Evolutionary conservation across 352 stramenopile genomes (phyloP).

Genomic region (Thalassiosira sp.): DNA sequence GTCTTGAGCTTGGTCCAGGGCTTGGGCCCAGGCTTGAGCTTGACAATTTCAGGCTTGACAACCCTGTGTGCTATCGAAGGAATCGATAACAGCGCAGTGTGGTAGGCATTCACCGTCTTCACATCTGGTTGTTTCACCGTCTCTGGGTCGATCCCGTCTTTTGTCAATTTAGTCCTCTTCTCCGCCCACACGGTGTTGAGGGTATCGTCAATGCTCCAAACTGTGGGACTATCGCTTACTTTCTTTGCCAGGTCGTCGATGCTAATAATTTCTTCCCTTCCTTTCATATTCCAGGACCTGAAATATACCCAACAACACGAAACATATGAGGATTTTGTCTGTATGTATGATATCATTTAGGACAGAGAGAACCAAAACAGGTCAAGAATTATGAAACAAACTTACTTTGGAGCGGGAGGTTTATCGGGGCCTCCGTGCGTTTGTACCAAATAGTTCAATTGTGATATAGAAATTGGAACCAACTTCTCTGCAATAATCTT

Average conservation of each 20-base stretch:
- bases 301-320: too few relatives aligned
- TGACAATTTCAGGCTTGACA: not conserved
- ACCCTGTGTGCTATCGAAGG: not conserved
- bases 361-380: not conserved
- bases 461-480: slow-evolving; percentile 13
- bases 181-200: not conserved
- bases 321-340: too few relatives aligned
- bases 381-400: not conserved
- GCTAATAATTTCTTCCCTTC: slow-evolving; percentile 18
- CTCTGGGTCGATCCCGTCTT: not conserved
- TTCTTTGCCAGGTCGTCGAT: slow-evolving; percentile 18
- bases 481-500: slow-evolving; percentile 24
- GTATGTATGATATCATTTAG: not conserved
- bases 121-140: slow-evolving; percentile 11
- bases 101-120: slow-evolving; percentile 25
- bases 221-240: not conserved
- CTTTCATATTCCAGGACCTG: slow-evolving; percentile 17
- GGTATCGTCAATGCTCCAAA: slow-evolving; percentile 21
- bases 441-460: slow-evolving; percentile 15
- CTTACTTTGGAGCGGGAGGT: slow-evolving; percentile 1
- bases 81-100: slow-evolving; percentile 15
- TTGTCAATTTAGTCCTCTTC: slow-evolving; percentile 6
- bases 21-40: not conserved
- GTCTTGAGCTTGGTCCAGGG: too few relatives aligned
- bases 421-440: not conserved